Base-by-base conservation (phyloP, 371 early-diverging fungal genomes). In the Dinochytrium kinnereticum region DNA sequence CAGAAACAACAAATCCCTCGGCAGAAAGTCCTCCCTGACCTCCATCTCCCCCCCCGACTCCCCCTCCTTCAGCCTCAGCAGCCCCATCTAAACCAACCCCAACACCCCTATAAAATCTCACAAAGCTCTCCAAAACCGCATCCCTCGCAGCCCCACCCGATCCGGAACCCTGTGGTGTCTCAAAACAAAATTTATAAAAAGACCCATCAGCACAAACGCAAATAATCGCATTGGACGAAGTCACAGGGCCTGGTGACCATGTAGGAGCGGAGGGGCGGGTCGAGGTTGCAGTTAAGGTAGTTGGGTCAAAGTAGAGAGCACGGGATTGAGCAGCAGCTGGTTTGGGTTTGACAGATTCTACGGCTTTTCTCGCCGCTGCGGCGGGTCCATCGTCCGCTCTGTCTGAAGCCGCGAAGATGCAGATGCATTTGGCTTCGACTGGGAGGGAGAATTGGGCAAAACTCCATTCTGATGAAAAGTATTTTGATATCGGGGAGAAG, bases 391-490 rank as follows among this genome's bases (percentile, higher is more conserved):
- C 65, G 55, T 51, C 71, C 88, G 89, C 76, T 86, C 87, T 51
- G 85, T 85, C 24, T 90, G 69, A 28, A 34, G 66, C 68, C 0
- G 64, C 92, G 86, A 97, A 96, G 10, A 91, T 93, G 64, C 91
- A 91, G 7, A 94, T 86, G 75, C 92, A 95, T 68, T 91, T 88
- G 69, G 88, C 88, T 72, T 95, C 95, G 1, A 88, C 88, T 21
- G 91, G 89, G 13, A 96, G 85, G 64, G 90, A 87, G 68, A 91
- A 95, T 73, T 95, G 91, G 1, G 96, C 95, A 87, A 96, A 97
- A 13, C 92, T 91, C 95, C 96, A 96, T 73, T 94, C 94, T 19
- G 94, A 94, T 24, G 93, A 91, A 84, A 97, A 96, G 78, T 97
- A 96, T 77, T 95, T 94, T 26, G 95, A 96, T 70, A 97, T 78